Evolutionary conservation across 495 filamentous ascomycete genomes (phyloP).

Genomic region (Trichoderma asperelloides): DNA sequence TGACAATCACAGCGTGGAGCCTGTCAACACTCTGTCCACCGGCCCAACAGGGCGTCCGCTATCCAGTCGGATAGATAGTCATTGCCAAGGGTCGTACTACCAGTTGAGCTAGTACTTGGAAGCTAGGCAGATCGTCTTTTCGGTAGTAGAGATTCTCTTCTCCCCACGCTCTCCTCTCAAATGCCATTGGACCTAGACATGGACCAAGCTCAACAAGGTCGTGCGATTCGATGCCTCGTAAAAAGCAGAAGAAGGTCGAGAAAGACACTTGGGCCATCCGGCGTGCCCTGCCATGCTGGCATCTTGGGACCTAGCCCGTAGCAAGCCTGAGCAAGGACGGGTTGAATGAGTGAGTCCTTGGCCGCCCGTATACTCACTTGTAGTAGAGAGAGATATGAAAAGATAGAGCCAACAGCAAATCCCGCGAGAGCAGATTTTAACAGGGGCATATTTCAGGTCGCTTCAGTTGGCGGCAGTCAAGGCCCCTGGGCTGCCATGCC

Average conservation of each 20-base stretch:
- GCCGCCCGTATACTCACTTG: neutral
- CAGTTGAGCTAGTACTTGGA: neutral
- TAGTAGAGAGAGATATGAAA: neutral
- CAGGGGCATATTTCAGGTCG: neutral
- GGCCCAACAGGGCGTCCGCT: neutral
- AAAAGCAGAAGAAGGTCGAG: neutral
- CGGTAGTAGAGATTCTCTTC: neutral
- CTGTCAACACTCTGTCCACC: neutral
- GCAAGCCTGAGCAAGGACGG: neutral
- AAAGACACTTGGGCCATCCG: neutral
- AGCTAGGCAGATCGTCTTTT: neutral
- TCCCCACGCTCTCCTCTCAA: neutral
- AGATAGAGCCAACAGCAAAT: neutral
- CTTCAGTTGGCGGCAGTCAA: neutral
- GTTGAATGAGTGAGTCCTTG: neutral
- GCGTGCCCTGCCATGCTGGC: neutral
- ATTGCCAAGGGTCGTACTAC: neutral
- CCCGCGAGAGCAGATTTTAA: neutral
- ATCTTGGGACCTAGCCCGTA: neutral
- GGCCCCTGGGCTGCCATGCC: neutral
- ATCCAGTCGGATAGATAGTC: neutral
- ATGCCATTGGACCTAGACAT: neutral
- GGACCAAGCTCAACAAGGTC: neutral
- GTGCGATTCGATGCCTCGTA: neutral
- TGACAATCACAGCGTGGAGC: neutral